These are phyloP conservation scores for Phaeomoniella chlamydospora DNA, from an alignment of 2,329 filamentous ascomycete genomes.

Conservation along the genomic window DNA sequence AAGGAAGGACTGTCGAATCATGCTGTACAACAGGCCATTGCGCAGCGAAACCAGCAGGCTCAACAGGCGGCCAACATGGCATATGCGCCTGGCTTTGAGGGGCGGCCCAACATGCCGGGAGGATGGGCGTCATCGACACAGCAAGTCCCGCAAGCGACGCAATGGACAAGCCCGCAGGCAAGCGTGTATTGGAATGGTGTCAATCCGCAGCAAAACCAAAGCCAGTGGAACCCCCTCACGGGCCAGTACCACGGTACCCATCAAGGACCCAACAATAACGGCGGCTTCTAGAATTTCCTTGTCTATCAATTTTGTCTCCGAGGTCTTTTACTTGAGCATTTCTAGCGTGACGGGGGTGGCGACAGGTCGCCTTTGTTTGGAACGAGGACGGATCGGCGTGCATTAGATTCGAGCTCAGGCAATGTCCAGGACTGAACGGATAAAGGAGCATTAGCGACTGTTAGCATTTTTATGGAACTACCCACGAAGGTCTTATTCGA, in stretches of 20 bases:
- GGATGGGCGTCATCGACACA: not conserved
- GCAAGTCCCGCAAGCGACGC: not conserved
- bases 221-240: not conserved
- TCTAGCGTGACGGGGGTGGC: not conserved
- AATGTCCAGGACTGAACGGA: no score
- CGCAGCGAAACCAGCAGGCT: slow-evolving; percentile 48
- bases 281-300: no score
- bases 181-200: not conserved
- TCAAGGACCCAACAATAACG: no score
- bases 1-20: slow-evolving; percentile 55
- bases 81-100: not conserved
- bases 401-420: no score
- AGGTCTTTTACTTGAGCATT: not conserved
- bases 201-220: not conserved
- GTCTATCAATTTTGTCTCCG: no score
- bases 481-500: no score
- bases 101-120: not conserved
- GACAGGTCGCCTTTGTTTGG: no score
- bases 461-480: no score
- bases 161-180: not conserved
- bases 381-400: no score
- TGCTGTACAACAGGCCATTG: slow-evolving; percentile 59
- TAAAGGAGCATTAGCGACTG: no score
- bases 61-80: slow-evolving; percentile 13
- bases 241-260: not conserved